Conservation (phyloP, 495 filamentous ascomycete species). For the Trichoderma gamsii region DNA sequence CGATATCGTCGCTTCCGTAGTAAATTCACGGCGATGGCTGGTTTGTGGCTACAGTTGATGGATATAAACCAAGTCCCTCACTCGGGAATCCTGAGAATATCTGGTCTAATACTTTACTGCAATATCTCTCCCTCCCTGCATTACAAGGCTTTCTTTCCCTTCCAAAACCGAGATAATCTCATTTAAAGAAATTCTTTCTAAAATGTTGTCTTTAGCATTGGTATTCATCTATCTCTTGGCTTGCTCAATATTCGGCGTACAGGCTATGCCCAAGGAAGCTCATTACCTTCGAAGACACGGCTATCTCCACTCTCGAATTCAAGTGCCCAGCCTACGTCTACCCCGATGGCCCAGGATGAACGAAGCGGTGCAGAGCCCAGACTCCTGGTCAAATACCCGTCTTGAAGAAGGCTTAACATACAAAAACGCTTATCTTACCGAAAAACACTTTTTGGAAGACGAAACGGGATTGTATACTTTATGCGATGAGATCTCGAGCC, state of each 20-base stretch:
- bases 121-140: not conserved
- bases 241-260: not conserved
- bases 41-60: not conserved
- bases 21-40: not conserved
- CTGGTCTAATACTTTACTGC: not conserved
- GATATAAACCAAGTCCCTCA: slow-evolving; percentile 6
- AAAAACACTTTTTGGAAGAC: not conserved
- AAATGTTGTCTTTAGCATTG: not conserved
- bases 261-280: not conserved
- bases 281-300: not conserved
- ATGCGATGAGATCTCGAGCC: too few relatives aligned
- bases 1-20: not conserved
- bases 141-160: not conserved
- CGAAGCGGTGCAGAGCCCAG: not conserved
- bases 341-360: not conserved
- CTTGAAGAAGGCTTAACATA: not conserved
- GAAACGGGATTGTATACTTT: not conserved
- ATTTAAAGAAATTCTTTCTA: not conserved
- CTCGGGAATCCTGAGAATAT: slow-evolving; percentile 1
- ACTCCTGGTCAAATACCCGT: not conserved
- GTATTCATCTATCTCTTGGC: slow-evolving; percentile 2
- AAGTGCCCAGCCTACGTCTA: not conserved
- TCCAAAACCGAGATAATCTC: not conserved
- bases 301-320: not conserved
- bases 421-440: not conserved